Evolutionary conservation across 371 early-diverging fungal species (phyloP).

Genomic region (Coemansia sp.): DNA sequence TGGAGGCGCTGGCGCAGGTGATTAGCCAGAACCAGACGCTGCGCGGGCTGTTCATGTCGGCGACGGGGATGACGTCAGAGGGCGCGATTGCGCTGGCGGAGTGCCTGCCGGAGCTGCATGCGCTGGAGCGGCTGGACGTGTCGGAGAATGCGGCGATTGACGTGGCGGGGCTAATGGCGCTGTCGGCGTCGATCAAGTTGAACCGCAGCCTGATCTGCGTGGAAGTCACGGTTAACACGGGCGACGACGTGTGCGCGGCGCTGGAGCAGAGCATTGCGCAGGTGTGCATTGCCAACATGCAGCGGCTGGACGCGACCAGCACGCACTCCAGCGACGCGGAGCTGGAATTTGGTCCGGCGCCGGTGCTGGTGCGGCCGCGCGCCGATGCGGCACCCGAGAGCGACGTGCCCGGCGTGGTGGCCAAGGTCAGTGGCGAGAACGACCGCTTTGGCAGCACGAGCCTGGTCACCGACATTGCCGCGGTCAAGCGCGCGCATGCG

Average conservation of each 20-base stretch:
- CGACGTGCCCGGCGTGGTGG: slow-evolving; percentile 25
- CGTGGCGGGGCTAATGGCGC: slow-evolving; percentile 74
- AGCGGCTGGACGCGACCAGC: slow-evolving; percentile 45
- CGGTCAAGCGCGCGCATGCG: slow-evolving; percentile 25
- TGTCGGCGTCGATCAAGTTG: slow-evolving; percentile 70
- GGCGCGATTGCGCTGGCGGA: slow-evolving; percentile 80
- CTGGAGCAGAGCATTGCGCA: slow-evolving; percentile 69
- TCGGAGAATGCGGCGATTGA: slow-evolving; percentile 71
- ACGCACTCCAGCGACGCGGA: slow-evolving; percentile 4
- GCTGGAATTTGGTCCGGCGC: slow-evolving; percentile 28
- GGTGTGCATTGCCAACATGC: slow-evolving; percentile 68
- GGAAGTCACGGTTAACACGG: slow-evolving; percentile 70
- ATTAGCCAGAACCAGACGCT: slow-evolving; percentile 66
- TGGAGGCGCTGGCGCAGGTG: slow-evolving; percentile 62
- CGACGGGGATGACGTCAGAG: slow-evolving; percentile 63
- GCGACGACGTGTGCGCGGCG: slow-evolving; percentile 66
- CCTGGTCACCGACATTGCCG: slow-evolving; percentile 38
- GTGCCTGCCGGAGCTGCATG: slow-evolving; percentile 70
- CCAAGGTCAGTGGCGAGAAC: slow-evolving; percentile 35
- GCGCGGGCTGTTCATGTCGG: slow-evolving; percentile 62
- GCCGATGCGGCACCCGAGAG: slow-evolving; percentile 35
- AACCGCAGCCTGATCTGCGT: slow-evolving; percentile 69
- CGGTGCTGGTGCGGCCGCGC: slow-evolving; percentile 22
- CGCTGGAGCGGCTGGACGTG: slow-evolving; percentile 69
- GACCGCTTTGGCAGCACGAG: slow-evolving; percentile 31